Percentiles rank a stretch among this genome's conserved stretches.
These are phyloP conservation scores for Xylariaceae sp. DNA, from an alignment of 2,329 filamentous ascomycete genomes.

Conservation along the genomic window DNA sequence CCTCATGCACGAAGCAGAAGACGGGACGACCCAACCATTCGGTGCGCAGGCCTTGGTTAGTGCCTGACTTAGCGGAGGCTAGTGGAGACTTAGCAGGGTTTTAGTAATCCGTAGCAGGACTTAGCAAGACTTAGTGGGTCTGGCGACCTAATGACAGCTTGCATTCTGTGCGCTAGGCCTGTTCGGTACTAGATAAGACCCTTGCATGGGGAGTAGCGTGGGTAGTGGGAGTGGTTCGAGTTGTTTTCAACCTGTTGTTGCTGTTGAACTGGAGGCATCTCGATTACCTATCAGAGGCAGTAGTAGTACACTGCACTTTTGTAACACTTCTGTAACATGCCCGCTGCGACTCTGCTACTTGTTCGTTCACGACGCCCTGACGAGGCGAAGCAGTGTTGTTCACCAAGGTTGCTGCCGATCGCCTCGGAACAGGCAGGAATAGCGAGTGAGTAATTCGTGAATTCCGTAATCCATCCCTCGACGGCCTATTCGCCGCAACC, in stretches of 20 bases:
- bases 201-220: neutral
- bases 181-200: neutral
- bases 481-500: neutral
- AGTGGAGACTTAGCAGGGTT: neutral
- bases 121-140: neutral
- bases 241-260: neutral
- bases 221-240: neutral
- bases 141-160: neutral
- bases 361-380: neutral
- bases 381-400: neutral
- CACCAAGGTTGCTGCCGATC: neutral
- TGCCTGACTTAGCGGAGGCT: constrained; percentile 1
- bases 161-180: neutral
- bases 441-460: neutral
- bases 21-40: constrained; percentile 13
- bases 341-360: neutral
- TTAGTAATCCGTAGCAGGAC: neutral
- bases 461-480: neutral
- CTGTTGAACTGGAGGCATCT: no score
- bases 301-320: neutral
- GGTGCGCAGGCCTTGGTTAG: constrained; percentile 13
- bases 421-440: neutral
- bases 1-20: constrained; percentile 16
- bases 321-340: neutral
- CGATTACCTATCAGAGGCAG: no score